A percentile compares a stretch with the other conserved stretches of the same genome.
Evolutionary conservation across 2,329 filamentous ascomycete species (phyloP).

Genomic region (Xylariaceae sp.): DNA sequence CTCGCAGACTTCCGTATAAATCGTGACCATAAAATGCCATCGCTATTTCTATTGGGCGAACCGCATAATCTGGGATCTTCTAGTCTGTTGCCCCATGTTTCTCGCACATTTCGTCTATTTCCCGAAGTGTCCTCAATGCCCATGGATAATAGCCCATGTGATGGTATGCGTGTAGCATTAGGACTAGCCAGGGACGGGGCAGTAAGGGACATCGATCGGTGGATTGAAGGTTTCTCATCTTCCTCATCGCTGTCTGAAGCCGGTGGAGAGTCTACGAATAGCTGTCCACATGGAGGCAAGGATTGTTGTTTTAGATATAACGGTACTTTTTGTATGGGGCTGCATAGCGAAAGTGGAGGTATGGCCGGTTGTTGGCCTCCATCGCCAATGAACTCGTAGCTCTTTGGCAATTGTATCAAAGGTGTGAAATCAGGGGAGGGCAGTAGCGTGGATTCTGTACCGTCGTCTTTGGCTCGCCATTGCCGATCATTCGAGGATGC

Average conservation of each 20-base stretch:
- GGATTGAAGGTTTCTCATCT: neutral
- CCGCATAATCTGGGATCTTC: slow-evolving; percentile 26
- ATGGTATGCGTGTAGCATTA: slow-evolving; percentile 18
- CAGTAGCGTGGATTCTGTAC: slow-evolving; percentile 25
- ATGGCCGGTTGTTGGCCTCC: slow-evolving; percentile 1
- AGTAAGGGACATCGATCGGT: slow-evolving; percentile 28
- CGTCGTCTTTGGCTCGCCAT: slow-evolving; percentile 11
- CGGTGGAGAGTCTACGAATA: slow-evolving; percentile 29
- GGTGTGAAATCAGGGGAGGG: slow-evolving; percentile 33
- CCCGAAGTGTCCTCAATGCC: neutral
- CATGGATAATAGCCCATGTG: slow-evolving; percentile 8
- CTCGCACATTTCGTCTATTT: slow-evolving; percentile 22
- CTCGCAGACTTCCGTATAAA: slow-evolving; percentile 37
- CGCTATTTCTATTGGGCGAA: slow-evolving; percentile 10
- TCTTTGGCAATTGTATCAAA: slow-evolving; percentile 22
- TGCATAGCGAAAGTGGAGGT: slow-evolving; percentile 11
- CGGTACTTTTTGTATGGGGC: slow-evolving; percentile 19
- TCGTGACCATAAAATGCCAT: slow-evolving; percentile 21
- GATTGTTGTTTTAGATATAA: slow-evolving; percentile 25
- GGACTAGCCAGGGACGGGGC: slow-evolving; percentile 23
- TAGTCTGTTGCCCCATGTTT: slow-evolving; percentile 36
- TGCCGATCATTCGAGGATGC: slow-evolving; percentile 23
- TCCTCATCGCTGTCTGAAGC: slow-evolving; percentile 31
- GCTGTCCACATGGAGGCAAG: slow-evolving; percentile 8
- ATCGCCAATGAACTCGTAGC: neutral